phyloP scores from a whole-genome alignment of 768 basidiomycete genomes.

The Kwoniella pini region DNA sequence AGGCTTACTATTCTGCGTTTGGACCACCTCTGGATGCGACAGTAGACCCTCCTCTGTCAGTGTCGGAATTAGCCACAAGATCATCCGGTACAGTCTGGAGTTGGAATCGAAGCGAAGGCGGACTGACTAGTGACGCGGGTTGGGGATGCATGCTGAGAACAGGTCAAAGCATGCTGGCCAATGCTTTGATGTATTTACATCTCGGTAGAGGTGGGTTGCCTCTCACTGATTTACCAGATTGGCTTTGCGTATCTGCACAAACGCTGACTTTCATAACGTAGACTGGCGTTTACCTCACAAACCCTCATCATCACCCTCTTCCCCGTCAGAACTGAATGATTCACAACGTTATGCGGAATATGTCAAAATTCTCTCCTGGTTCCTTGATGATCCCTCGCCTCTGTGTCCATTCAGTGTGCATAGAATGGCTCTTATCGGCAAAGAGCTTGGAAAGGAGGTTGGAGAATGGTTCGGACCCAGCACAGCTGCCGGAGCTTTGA shows the following conservation, averaged over 20 bases:
- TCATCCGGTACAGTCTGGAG: constrained; percentile 39
- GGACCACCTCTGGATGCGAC: constrained; percentile 26
- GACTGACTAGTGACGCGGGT: constrained; percentile 79
- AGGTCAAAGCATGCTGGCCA: constrained; percentile 79
- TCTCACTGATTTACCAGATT: neutral
- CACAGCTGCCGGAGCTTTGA: constrained; percentile 94
- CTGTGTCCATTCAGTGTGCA: constrained; percentile 91
- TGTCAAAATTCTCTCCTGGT: constrained; percentile 90
- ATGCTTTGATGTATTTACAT: constrained; percentile 72
- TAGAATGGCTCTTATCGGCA: constrained; percentile 91
- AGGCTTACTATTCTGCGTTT: constrained; percentile 44
- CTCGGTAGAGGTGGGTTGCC: constrained; percentile 66
- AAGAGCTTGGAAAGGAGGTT: constrained; percentile 90
- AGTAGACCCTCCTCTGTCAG: neutral
- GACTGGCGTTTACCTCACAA: constrained; percentile 81
- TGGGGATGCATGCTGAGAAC: constrained; percentile 94
- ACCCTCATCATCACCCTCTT: constrained; percentile 58
- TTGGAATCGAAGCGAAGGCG: constrained; percentile 63
- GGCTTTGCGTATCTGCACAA: neutral
- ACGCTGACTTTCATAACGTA: constrained; percentile 46
- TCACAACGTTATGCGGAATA: constrained; percentile 72
- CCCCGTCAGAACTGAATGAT: constrained; percentile 10
- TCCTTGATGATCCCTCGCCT: constrained; percentile 82
- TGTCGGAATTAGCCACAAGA: constrained; percentile 12
- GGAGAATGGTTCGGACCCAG: constrained; percentile 99